phyloP scores from a whole-genome alignment of 2,329 filamentous ascomycete species.

The Ascosphaera pollenicola region DNA sequence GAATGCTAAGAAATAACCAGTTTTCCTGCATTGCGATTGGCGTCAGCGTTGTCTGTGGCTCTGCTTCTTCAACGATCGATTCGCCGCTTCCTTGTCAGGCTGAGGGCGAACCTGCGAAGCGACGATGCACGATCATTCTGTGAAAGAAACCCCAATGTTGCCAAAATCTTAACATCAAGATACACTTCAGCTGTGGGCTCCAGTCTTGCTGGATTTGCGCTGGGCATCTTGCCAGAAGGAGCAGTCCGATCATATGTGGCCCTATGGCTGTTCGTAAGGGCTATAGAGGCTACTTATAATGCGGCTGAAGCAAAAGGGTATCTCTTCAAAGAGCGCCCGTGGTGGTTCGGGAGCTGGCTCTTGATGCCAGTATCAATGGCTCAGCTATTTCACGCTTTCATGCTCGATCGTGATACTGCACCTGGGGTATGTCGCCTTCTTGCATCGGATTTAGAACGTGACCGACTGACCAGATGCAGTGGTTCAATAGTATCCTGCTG shows the following conservation, averaged over 20 bases:
- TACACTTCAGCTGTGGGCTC: slow-evolving; percentile 82
- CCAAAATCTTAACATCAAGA: slow-evolving; percentile 53
- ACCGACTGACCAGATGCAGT: slow-evolving; percentile 11
- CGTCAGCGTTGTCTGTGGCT: slow-evolving; percentile 63
- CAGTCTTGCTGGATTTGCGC: slow-evolving; percentile 60
- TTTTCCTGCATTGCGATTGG: slow-evolving; percentile 41
- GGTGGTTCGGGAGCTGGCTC: slow-evolving; percentile 73
- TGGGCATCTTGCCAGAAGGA: slow-evolving; percentile 52
- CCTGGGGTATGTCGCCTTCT: slow-evolving; percentile 29
- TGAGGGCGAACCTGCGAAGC: slow-evolving; percentile 58
- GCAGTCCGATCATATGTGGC: slow-evolving; percentile 58
- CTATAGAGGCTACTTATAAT: slow-evolving; percentile 75
- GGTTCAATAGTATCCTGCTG: slow-evolving; percentile 43
- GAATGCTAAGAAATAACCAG: neutral
- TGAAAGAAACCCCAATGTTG: slow-evolving; percentile 55
- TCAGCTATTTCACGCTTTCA: slow-evolving; percentile 52
- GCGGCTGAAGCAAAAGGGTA: slow-evolving; percentile 50
- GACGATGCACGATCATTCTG: slow-evolving; percentile 66
- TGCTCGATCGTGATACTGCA: slow-evolving; percentile 57
- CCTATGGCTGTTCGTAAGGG: slow-evolving; percentile 60
- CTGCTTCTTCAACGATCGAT: slow-evolving; percentile 74
- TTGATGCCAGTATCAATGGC: slow-evolving; percentile 55
- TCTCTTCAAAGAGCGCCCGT: slow-evolving; percentile 44
- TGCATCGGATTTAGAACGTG: neutral
- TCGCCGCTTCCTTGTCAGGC: slow-evolving; percentile 66